Conservation (phyloP, 108 stramenopile genomes). For the Bacterosira constricta region DNA sequence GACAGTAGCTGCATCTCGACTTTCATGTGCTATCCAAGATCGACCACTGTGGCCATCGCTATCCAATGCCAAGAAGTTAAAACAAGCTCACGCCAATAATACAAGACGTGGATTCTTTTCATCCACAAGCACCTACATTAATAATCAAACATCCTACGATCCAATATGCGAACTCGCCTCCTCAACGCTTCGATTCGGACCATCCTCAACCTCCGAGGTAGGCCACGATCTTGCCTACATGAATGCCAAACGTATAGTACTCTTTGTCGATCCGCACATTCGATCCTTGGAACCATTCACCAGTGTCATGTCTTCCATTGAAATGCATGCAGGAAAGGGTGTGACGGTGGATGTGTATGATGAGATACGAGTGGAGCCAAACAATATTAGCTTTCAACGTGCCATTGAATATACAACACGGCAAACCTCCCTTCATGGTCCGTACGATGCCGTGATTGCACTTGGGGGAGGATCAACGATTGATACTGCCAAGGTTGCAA, state of each 20-base stretch:
- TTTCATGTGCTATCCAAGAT: no score
- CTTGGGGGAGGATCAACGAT: conserved; percentile 68
- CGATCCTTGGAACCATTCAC: conserved; percentile 26
- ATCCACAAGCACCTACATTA: no score
- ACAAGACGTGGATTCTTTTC: no score
- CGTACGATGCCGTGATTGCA: conserved; percentile 62
- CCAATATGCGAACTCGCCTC: conserved; percentile 56
- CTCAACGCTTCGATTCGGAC: conserved; percentile 53
- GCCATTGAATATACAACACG: conserved; percentile 50
- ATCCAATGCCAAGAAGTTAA: no score
- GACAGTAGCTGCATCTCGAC: no score
- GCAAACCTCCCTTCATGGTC: conserved; percentile 6
- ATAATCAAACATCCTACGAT: no score
- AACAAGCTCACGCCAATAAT: no score
- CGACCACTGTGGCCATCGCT: no score
- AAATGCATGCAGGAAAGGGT: conserved; percentile 12
- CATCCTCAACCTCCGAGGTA: conserved; percentile 53
- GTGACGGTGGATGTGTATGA: conserved; percentile 35
- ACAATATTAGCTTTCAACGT: conserved; percentile 51
- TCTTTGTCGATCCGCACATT: conserved; percentile 53
- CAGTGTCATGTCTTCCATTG: conserved; percentile 45
- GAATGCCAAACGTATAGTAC: conserved; percentile 37
- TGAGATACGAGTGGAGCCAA: conserved; percentile 55
- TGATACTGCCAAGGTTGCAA: conserved; percentile 72
- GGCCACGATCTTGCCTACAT: conserved; percentile 46